A percentile compares a stretch with the other conserved stretches of the same genome.
phyloP scores from a whole-genome alignment of 495 filamentous ascomycete species.

The Neurospora sp. region DNA sequence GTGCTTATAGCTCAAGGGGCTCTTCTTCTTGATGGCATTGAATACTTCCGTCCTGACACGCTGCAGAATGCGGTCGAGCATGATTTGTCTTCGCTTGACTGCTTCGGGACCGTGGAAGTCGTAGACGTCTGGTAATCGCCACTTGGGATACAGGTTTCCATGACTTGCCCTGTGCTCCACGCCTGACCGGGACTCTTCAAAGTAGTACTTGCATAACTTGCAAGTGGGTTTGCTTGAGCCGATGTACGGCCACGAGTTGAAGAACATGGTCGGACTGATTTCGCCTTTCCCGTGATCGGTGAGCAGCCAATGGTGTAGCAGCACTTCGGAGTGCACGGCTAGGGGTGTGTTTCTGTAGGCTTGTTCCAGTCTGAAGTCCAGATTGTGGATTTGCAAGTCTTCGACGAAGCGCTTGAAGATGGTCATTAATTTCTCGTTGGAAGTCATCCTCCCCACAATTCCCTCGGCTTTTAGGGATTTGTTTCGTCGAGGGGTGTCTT shows the following conservation, averaged over 20 bases:
- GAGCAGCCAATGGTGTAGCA: conserved; percentile 1
- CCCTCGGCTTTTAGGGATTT: background rate
- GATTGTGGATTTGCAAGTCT: background rate
- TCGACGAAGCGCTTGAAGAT: background rate
- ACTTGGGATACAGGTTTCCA: conserved; percentile 16
- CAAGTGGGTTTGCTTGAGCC: conserved; percentile 22
- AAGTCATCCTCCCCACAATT: conserved; percentile 3
- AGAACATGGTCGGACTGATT: conserved; percentile 6
- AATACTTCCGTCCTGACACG: background rate
- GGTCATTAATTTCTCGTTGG: background rate
- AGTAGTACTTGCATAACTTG: conserved; percentile 17
- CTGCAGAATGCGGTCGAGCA: background rate
- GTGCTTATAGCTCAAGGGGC: background rate
- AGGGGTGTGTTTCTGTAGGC: background rate
- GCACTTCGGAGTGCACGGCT: conserved; percentile 11
- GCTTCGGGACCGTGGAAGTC: background rate
- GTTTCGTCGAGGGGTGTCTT: background rate
- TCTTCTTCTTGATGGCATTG: background rate
- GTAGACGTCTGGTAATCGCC: conserved; percentile 13
- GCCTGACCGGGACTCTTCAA: conserved; percentile 2
- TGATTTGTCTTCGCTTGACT: background rate
- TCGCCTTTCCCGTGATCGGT: background rate
- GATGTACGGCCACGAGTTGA: conserved; percentile 16
- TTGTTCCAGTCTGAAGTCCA: background rate
- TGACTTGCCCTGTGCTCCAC: too few species aligned